These are phyloP conservation scores for Triticum urartu DNA, from an alignment of 176 grass and related monocot genomes.

Conservation along the genomic window DNA sequence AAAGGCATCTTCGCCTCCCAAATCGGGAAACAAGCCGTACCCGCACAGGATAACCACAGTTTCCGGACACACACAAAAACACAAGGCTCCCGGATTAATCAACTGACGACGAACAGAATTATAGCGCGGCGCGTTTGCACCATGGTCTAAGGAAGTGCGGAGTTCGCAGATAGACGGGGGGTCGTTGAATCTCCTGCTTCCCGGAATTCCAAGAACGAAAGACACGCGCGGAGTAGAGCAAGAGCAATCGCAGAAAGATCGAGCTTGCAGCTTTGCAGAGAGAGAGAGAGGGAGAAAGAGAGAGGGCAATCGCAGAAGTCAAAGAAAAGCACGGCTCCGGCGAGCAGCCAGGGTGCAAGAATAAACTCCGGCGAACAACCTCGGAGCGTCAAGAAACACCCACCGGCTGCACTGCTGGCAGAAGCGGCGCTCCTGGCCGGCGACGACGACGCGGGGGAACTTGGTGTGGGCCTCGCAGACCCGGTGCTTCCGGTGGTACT, in stretches of 20 bases:
- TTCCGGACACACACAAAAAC: background rate
- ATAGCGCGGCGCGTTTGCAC: background rate
- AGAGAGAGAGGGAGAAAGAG: no score
- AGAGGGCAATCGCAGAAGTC: background rate
- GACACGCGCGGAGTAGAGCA: no score
- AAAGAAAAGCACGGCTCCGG: background rate
- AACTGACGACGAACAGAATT: slow-evolving; percentile 7
- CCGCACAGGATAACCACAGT: background rate
- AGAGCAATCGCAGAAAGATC: slow-evolving; percentile 13
- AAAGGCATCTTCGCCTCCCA: slow-evolving; percentile 32
- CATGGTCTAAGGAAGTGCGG: background rate
- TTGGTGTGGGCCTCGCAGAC: slow-evolving; percentile 82
- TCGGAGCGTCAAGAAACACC: slow-evolving; percentile 6
- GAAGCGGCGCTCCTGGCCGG: slow-evolving; percentile 77
- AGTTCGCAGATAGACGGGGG: background rate
- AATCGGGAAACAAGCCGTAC: slow-evolving; percentile 38
- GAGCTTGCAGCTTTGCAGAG: background rate
- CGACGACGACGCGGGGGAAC: slow-evolving; percentile 70
- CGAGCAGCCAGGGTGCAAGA: background rate
- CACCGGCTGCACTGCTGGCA: slow-evolving; percentile 95
- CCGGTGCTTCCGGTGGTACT: slow-evolving; percentile 88
- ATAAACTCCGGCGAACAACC: background rate
- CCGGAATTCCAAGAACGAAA: background rate
- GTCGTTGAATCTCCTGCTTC: background rate
- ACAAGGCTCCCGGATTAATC: slow-evolving; percentile 1